These are phyloP conservation scores for Sesbania bispinosa DNA, from an alignment of 306 rosid genomes.

Conservation along the genomic window DNA sequence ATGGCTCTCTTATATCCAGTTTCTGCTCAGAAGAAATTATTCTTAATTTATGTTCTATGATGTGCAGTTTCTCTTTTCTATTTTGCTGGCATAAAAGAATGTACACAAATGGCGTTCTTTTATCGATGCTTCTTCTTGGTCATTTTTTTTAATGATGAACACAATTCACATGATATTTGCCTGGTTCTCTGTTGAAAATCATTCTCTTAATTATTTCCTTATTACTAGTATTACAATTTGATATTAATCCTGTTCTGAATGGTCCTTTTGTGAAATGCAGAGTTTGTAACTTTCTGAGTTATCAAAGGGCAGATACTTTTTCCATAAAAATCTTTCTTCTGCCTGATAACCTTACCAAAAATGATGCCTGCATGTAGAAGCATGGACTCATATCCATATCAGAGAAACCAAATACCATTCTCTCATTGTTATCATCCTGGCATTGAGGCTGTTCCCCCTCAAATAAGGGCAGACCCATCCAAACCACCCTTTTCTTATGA, in stretches of 20 bases:
- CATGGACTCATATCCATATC: slow-evolving; percentile 57
- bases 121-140: not conserved
- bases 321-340: not conserved
- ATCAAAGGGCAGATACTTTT: not conserved
- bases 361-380: slow-evolving; percentile 53
- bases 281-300: not conserved
- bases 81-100: not conserved
- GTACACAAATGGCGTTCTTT: not conserved
- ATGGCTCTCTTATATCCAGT: not conserved
- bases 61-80: too few relatives aligned
- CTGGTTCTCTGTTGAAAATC: not conserved
- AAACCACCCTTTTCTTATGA: slow-evolving; percentile 36
- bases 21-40: not conserved
- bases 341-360: not conserved
- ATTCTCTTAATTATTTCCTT: not conserved
- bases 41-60: not conserved
- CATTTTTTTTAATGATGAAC: not conserved
- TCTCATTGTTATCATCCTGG: slow-evolving; percentile 28
- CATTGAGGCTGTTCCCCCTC: slow-evolving; percentile 34
- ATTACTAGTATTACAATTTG: not conserved
- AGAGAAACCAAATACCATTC: slow-evolving; percentile 35
- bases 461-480: slow-evolving; percentile 39
- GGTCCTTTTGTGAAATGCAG: slow-evolving; percentile 12
- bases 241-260: not conserved
- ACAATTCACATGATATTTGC: not conserved